A percentile compares a stretch with the other conserved stretches of the same genome.
These are phyloP conservation scores for Trichoderma hamatum DNA, from an alignment of 2,329 filamentous ascomycete species.

Conservation along the genomic window DNA sequence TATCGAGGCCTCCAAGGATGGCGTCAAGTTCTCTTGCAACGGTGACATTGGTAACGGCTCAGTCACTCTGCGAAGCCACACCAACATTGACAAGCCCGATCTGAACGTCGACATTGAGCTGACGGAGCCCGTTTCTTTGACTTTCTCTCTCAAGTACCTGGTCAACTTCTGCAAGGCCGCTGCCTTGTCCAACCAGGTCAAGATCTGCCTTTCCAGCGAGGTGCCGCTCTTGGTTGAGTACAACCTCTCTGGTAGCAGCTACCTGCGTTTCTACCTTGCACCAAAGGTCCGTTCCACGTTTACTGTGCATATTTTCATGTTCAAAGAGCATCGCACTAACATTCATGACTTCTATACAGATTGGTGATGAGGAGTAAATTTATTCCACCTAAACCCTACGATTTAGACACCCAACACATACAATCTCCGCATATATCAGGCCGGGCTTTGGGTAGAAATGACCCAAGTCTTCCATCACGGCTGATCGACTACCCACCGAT, in stretches of 20 bases:
- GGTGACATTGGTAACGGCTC: slow-evolving; percentile 96
- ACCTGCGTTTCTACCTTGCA: slow-evolving; percentile 95
- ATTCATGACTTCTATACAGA: slow-evolving; percentile 32
- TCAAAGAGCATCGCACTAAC: neutral
- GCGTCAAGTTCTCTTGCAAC: slow-evolving; percentile 89
- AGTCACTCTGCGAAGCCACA: slow-evolving; percentile 87
- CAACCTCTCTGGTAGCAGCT: slow-evolving; percentile 75
- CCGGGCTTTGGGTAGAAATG: slow-evolving; percentile 16
- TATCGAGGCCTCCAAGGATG: slow-evolving; percentile 96
- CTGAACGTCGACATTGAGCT: slow-evolving; percentile 87
- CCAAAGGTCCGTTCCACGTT: slow-evolving; percentile 73
- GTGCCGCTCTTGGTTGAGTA: slow-evolving; percentile 97
- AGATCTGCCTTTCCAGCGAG: slow-evolving; percentile 92
- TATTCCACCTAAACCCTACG: slow-evolving; percentile 22
- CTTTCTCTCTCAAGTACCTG: slow-evolving; percentile 98
- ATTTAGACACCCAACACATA: slow-evolving; percentile 1
- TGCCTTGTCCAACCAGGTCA: slow-evolving; percentile 77
- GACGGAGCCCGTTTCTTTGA: slow-evolving; percentile 88
- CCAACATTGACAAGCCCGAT: slow-evolving; percentile 84
- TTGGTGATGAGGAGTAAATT: slow-evolving; percentile 47
- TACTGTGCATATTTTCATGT: neutral
- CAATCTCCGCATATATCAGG: neutral
- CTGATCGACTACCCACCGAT: neutral
- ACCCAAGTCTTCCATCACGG: neutral
- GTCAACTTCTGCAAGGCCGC: slow-evolving; percentile 99